A percentile compares a stretch with the other conserved stretches of the same genome.
These are phyloP conservation scores for Yamadazyma phyllophila DNA, from an alignment of 805 yeast species.

Conservation along the genomic window DNA sequence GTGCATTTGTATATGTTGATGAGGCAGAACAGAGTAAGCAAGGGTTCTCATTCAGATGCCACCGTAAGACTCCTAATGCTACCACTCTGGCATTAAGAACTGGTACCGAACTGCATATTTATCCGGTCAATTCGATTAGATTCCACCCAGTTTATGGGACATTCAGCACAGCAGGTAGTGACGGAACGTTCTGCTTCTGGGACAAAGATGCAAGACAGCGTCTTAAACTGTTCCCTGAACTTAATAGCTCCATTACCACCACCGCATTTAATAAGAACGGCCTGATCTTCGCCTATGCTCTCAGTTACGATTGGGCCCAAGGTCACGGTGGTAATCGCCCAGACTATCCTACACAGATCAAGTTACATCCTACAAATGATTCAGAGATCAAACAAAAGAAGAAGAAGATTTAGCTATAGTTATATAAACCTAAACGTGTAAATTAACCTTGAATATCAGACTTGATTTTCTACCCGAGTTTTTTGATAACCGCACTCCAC, in stretches of 20 bases:
- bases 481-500: background rate
- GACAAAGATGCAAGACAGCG: slow-evolving; percentile 90
- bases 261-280: slow-evolving; percentile 84
- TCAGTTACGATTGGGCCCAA: slow-evolving; percentile 94
- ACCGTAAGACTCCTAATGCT: slow-evolving; percentile 60
- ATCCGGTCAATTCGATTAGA: slow-evolving; percentile 72
- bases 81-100: slow-evolving; percentile 25
- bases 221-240: slow-evolving; percentile 72
- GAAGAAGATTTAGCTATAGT: slow-evolving; percentile 17
- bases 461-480: background rate
- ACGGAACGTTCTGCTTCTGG: slow-evolving; percentile 94
- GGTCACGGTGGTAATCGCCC: slow-evolving; percentile 78
- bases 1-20: slow-evolving; percentile 90
- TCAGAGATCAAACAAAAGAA: slow-evolving; percentile 74
- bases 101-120: slow-evolving; percentile 58
- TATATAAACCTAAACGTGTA: background rate
- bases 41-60: slow-evolving; percentile 94
- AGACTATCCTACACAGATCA: slow-evolving; percentile 70
- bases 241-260: slow-evolving; percentile 67
- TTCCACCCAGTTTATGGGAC: slow-evolving; percentile 93
- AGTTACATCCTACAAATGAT: slow-evolving; percentile 81
- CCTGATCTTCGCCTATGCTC: slow-evolving; percentile 81
- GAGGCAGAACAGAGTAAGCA: slow-evolving; percentile 67
- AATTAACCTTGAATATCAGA: background rate
- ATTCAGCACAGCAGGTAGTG: slow-evolving; percentile 90